Base-by-base conservation (phyloP, 306 rosid species). In the Fragaria ananassa region DNA sequence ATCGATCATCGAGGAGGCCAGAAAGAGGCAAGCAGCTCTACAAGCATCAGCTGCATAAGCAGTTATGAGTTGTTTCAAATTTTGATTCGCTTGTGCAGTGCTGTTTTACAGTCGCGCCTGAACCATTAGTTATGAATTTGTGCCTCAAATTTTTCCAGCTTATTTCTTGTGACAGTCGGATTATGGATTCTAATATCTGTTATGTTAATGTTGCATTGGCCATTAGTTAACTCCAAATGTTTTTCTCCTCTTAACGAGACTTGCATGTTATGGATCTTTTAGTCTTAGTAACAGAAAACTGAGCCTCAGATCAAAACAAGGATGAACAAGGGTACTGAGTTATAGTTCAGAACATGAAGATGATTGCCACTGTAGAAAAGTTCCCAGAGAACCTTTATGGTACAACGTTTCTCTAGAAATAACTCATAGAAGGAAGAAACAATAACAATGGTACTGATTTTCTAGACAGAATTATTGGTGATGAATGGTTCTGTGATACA, bases 1-100 rank as follows among this genome's bases (percentile, higher is more conserved):
- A 5, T 71, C 97, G 6, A 85, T 89, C 82, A 87, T 89, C 12
- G 93, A 91, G 78, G 95, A 91, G 81, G 92, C 92, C 31, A 86
- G 89, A 79, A 91, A 86, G 75, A 88, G 97, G 87, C 83, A 76
- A 75, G 85, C 92, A 0, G 82, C 94, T 65, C 94, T 82, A 81
- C 86, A 84, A 76, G 84, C 89, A 11, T n/a, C 86, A 35, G 66
- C 95, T 15, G 93, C 95, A 45, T 89, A 84, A 79, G 8, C 10
- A 44, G 11, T 18, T 8, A 1, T 61, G 70, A 74, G 47, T 27
- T 29, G 80, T 71, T 39, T 57, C 47, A 35, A 67, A 61, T 65
- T 12, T 76, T 80, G 45, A 14, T 76, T 79, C 72, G 62, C 77
- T 73, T 75, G 47, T 78, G 56, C 39, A 27, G 54, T 68, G 62